Conservation (phyloP, 805 yeast species). For the Candida jianshihensis region DNA sequence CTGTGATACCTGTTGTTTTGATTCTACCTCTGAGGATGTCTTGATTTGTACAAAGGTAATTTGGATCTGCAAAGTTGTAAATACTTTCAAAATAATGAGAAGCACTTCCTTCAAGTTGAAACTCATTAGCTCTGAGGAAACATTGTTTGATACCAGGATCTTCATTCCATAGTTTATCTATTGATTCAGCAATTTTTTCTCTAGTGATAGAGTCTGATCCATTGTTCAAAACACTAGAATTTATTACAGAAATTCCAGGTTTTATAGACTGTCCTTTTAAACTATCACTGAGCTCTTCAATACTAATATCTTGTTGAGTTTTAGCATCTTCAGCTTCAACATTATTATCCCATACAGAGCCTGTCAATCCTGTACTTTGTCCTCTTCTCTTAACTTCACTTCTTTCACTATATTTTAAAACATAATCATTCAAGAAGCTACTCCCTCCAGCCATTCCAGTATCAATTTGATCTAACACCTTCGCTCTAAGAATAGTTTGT, state of each 20-base stretch:
- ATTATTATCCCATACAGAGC: slow-evolving; percentile 22
- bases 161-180: slow-evolving; percentile 57
- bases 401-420: slow-evolving; percentile 50
- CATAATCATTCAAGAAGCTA: slow-evolving; percentile 55
- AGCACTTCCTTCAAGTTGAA: slow-evolving; percentile 82
- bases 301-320: slow-evolving; percentile 1
- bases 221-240: slow-evolving; percentile 8
- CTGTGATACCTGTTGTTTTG: slow-evolving; percentile 93
- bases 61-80: slow-evolving; percentile 52
- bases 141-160: slow-evolving; percentile 63
- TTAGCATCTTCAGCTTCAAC: background rate
- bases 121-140: slow-evolving; percentile 58
- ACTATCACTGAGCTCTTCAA: slow-evolving; percentile 16
- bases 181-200: slow-evolving; percentile 63
- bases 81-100: slow-evolving; percentile 73
- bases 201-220: slow-evolving; percentile 24
- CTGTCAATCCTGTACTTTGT: slow-evolving; percentile 49
- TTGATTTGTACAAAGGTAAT: slow-evolving; percentile 65
- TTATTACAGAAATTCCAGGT: slow-evolving; percentile 20
- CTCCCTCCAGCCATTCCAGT: slow-evolving; percentile 62
- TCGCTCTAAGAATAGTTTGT: slow-evolving; percentile 45
- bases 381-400: slow-evolving; percentile 43
- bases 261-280: slow-evolving; percentile 13
- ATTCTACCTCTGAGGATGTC: slow-evolving; percentile 89
- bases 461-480: slow-evolving; percentile 56